Evolutionary conservation across 2,329 filamentous ascomycete species (phyloP).

Genomic region (Zymoseptoria pseudotritici): DNA sequence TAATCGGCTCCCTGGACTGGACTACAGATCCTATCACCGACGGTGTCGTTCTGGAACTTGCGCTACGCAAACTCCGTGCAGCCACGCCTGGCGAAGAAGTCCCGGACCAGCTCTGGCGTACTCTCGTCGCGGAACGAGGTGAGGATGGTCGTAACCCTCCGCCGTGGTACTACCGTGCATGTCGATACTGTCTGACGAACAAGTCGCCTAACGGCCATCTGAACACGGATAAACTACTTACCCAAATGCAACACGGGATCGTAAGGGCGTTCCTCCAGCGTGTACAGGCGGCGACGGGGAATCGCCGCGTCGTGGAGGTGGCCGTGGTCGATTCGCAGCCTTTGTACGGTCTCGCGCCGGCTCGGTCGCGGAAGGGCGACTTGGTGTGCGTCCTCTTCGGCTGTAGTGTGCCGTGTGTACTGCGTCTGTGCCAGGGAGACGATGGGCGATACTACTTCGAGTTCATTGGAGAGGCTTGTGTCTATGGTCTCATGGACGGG

Average conservation of each 20-base stretch:
- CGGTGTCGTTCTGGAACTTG: constrained; percentile 4
- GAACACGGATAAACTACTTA: too few relatives aligned
- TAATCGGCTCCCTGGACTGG: constrained; percentile 3
- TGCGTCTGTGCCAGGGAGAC: constrained; percentile 1
- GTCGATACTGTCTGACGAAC: too few relatives aligned
- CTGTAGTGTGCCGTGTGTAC: constrained; percentile 17
- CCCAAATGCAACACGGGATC: too few relatives aligned
- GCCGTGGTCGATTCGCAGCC: neutral
- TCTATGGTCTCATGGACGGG: constrained; percentile 20
- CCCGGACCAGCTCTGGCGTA: too few relatives aligned
- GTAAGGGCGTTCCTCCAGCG: too few relatives aligned
- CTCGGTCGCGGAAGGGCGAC: constrained; percentile 4
- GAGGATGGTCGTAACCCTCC: too few relatives aligned
- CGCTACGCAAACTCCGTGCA: too few relatives aligned
- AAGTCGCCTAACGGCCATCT: too few relatives aligned
- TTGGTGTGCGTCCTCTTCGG: constrained; percentile 17
- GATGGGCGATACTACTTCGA: neutral
- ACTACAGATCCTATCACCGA: constrained; percentile 3
- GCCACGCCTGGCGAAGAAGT: too few relatives aligned
- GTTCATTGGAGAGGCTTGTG: constrained; percentile 15
- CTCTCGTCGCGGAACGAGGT: too few relatives aligned
- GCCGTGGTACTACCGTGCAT: too few relatives aligned
- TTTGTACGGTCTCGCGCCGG: constrained; percentile 1
- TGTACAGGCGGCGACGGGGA: constrained; percentile 5
- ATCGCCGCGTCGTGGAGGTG: constrained; percentile 2